A percentile compares a stretch with the other conserved stretches of the same genome.
phyloP scores from a whole-genome alignment of 768 basidiomycete species.

The Russula foetens region DNA sequence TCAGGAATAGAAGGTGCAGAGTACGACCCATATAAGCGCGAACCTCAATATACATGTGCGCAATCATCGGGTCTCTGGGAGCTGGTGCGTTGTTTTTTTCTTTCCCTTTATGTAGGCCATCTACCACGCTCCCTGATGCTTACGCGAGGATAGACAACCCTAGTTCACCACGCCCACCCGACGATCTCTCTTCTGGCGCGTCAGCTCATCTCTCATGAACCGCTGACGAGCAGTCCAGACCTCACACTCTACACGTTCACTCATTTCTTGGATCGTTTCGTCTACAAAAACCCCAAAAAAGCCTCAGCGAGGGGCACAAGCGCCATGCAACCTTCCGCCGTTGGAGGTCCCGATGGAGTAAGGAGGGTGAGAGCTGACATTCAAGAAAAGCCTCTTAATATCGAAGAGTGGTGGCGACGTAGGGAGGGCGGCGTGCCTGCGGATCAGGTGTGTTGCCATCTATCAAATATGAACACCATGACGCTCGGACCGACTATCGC shows the following conservation, averaged over 20 bases:
- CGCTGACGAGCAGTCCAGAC: conserved; percentile 77
- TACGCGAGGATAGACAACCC: conserved; percentile 48
- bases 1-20: conserved; percentile 15
- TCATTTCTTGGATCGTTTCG: conserved; percentile 94
- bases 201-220: conserved; percentile 65
- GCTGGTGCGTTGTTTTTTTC: conserved; percentile 47
- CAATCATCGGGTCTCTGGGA: conserved; percentile 82
- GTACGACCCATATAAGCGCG: conserved; percentile 87
- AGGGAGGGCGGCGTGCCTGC: conserved; percentile 68
- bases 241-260: conserved; percentile 89
- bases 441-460: conserved; percentile 56
- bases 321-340: conserved; percentile 92
- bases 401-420: conserved; percentile 63
- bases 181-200: conserved; percentile 78
- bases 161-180: conserved; percentile 85
- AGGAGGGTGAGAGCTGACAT: conserved; percentile 62
- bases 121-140: background rate
- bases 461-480: background rate
- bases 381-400: conserved; percentile 52
- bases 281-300: conserved; percentile 94
- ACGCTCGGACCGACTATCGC: background rate
- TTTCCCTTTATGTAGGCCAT: background rate
- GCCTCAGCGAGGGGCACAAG: conserved; percentile 62
- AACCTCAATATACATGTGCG: conserved; percentile 81
- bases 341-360: conserved; percentile 53